Conservation (phyloP, 2,329 filamentous ascomycete genomes). For the Zopfia rhizophila region DNA sequence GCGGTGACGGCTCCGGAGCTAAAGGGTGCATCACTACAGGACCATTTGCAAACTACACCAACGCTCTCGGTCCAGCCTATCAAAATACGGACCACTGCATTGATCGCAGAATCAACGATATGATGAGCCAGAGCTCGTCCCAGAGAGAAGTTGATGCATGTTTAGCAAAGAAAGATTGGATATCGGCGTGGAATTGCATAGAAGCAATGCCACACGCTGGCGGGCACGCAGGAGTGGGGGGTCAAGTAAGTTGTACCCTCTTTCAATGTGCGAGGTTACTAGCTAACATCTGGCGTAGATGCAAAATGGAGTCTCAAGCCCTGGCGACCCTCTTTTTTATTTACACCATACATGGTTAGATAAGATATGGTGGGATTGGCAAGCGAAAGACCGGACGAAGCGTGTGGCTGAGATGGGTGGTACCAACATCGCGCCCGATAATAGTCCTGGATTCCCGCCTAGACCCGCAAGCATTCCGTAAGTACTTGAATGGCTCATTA, state of each 20-base stretch:
- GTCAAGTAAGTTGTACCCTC: slow-evolving; percentile 16
- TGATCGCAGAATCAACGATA: no score
- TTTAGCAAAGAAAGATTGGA: not conserved
- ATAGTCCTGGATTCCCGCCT: slow-evolving; percentile 9
- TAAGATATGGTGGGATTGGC: slow-evolving; percentile 36
- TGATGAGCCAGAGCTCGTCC: no score
- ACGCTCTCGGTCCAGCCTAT: no score
- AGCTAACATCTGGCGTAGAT: slow-evolving; percentile 19
- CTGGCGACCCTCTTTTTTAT: slow-evolving; percentile 36
- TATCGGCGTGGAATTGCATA: not conserved
- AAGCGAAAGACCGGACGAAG: slow-evolving; percentile 11
- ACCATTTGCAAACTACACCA: no score
- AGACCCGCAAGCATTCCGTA: slow-evolving; percentile 16
- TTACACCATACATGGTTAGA: slow-evolving; percentile 35
- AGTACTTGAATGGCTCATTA: no score
- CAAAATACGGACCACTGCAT: no score
- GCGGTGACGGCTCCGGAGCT: no score
- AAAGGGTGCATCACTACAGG: no score
- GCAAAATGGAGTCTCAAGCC: slow-evolving; percentile 25
- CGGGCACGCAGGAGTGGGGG: slow-evolving; percentile 30
- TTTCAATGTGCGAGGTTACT: not conserved
- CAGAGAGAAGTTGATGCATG: no score
- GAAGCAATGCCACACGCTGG: slow-evolving; percentile 14
- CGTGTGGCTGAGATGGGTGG: slow-evolving; percentile 26
- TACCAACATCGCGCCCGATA: slow-evolving; percentile 11